phyloP scores from a whole-genome alignment of 306 rosid species.

The Argentina anserina region DNA sequence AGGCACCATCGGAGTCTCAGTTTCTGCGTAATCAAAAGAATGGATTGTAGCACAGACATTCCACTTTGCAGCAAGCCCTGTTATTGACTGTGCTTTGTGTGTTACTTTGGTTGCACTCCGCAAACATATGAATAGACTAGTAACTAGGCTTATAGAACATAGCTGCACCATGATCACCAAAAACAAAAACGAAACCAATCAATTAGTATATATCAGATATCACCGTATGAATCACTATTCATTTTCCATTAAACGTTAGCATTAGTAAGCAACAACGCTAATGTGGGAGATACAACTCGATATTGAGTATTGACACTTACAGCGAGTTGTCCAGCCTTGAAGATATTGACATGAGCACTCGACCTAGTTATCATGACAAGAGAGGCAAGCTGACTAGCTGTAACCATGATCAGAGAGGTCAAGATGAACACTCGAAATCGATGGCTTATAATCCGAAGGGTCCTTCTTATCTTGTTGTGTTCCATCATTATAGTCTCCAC shows the following conservation, averaged over 20 bases:
- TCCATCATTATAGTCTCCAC: constrained; percentile 61
- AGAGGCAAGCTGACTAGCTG: constrained; percentile 71
- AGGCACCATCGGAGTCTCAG: constrained; percentile 44
- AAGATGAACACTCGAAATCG: constrained; percentile 67
- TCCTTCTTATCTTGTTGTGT: constrained; percentile 61
- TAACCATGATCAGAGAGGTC: constrained; percentile 63
- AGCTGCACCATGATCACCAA: constrained; percentile 47
- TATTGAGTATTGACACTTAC: constrained; percentile 32
- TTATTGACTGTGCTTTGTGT: constrained; percentile 76
- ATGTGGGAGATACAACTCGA: not conserved
- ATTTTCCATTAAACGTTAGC: not conserved
- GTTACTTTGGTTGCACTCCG: constrained; percentile 78
- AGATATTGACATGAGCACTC: constrained; percentile 53
- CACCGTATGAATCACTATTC: no score
- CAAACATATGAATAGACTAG: constrained; percentile 73
- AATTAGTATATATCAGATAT: constrained; percentile 6
- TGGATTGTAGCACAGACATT: constrained; percentile 68
- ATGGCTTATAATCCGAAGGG: constrained; percentile 64
- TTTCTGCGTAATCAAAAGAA: constrained; percentile 58
- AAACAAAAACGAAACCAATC: not conserved
- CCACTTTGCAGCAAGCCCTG: constrained; percentile 90
- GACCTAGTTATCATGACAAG: constrained; percentile 51
- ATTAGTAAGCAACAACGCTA: not conserved
- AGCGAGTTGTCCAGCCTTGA: constrained; percentile 79
- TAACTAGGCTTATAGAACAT: constrained; percentile 66